Conservation (phyloP, 1,284 basidiomycete genomes). For the Neolentinus lepideus region DNA sequence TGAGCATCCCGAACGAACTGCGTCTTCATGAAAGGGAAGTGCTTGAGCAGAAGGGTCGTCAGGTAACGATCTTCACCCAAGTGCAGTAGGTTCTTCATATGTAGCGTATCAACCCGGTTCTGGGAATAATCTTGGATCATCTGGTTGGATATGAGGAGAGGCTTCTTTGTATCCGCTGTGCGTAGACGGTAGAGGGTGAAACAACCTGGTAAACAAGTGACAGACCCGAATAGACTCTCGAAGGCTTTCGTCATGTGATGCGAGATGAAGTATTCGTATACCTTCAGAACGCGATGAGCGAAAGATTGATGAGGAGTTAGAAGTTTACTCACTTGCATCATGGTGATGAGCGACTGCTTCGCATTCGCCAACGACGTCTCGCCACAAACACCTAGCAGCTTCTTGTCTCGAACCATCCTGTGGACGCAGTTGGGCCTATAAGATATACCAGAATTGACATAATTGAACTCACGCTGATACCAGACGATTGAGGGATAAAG, state of each 20-base stretch:
- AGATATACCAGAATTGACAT: neutral
- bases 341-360: slow-evolving; percentile 91
- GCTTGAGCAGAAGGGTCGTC: slow-evolving; percentile 91
- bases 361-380: slow-evolving; percentile 89
- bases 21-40: slow-evolving; percentile 89
- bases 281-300: slow-evolving; percentile 30
- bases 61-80: slow-evolving; percentile 98
- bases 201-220: slow-evolving; percentile 97
- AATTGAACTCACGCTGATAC: slow-evolving; percentile 75
- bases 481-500: slow-evolving; percentile 80
- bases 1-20: slow-evolving; percentile 93
- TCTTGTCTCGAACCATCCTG: slow-evolving; percentile 91
- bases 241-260: slow-evolving; percentile 98
- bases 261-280: slow-evolving; percentile 97
- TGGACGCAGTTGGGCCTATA: neutral
- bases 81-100: slow-evolving; percentile 95
- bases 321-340: slow-evolving; percentile 77
- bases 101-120: slow-evolving; percentile 93
- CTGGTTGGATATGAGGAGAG: slow-evolving; percentile 81
- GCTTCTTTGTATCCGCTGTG: slow-evolving; percentile 89
- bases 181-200: slow-evolving; percentile 92
- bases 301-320: slow-evolving; percentile 6
- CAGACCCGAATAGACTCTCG: slow-evolving; percentile 92
- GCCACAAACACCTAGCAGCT: slow-evolving; percentile 88
- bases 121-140: slow-evolving; percentile 93